Percentiles rank a stretch among this genome's conserved stretches.
Conservation (phyloP, 1,284 basidiomycete genomes). For the Leccinum fallax region DNA sequence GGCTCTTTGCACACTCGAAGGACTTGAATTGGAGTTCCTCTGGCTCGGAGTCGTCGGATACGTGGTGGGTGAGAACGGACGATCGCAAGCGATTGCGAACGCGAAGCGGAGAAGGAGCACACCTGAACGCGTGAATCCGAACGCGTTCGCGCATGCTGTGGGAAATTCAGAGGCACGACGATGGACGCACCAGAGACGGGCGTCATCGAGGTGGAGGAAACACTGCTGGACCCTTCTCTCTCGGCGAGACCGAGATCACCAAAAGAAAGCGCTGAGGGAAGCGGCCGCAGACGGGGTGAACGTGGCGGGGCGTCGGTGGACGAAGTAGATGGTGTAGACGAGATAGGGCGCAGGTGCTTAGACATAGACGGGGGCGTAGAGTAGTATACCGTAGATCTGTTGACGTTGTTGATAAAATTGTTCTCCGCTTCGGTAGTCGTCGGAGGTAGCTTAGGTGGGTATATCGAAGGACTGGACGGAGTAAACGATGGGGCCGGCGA, state of each 20-base stretch:
- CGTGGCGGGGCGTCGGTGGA: slow-evolving; percentile 38
- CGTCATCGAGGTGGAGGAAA: background rate
- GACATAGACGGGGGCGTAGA: background rate
- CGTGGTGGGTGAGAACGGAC: slow-evolving; percentile 45
- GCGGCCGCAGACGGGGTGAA: slow-evolving; percentile 32
- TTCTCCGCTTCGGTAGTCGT: slow-evolving; percentile 3
- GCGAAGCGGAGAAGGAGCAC: background rate
- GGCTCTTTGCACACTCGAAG: slow-evolving; percentile 57
- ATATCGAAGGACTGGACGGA: slow-evolving; percentile 21
- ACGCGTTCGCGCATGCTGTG: background rate
- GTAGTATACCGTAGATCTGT: background rate
- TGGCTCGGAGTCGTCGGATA: slow-evolving; percentile 69
- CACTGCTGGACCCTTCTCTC: background rate
- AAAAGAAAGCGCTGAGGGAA: slow-evolving; percentile 7
- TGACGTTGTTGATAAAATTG: background rate
- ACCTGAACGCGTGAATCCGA: background rate
- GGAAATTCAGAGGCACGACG: background rate
- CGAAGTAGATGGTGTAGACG: background rate
- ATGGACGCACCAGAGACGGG: background rate
- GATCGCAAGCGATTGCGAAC: background rate
- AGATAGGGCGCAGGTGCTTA: background rate
- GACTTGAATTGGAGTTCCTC: slow-evolving; percentile 45
- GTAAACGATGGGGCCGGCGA: slow-evolving; percentile 7
- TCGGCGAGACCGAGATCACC: slow-evolving; percentile 1
- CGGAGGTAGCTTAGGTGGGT: slow-evolving; percentile 13